Base-by-base conservation (phyloP, 2,329 filamentous ascomycete genomes). In the Aureobasidium sp. region DNA sequence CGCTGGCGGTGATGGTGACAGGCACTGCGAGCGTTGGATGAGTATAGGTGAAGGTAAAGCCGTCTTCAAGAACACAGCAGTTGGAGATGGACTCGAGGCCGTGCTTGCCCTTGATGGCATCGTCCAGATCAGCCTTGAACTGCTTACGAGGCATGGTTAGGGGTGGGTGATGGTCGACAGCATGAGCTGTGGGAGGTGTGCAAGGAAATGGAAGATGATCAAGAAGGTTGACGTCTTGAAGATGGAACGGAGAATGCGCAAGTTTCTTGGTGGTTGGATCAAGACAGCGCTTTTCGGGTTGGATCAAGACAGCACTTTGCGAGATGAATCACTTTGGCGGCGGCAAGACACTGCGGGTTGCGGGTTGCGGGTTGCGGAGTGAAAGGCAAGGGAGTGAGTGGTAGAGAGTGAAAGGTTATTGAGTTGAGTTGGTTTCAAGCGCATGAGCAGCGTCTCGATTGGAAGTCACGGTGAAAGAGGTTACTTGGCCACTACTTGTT, bases 11-110 rank as follows among this genome's bases (percentile, higher is more conserved):
- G 33, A 64, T 59, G 4, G 25, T 55, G 15, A 54, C 49, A 11
- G 61, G 61, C 17, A 38, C 15, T 11, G 27, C 19, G 15, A 64
- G 55, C 6, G 51, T 42, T n/a, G 33, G 17, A 31, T 74, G 73
- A 43, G 68, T 62, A 65, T 80, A 88, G 4, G 73, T 77, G 69
- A 93, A 87, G 15, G 79, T 79, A 60, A 95, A 78, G 70, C 93
- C 87, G 33, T 88, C 86, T 5, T 85, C 83, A 17, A 87, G 87
- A 37, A 77, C 75, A 35, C 74, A 74, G 25, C 95, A 74, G 35
- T 77, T 69, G 50, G 74, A 74, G 50, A 94, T 76, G 51, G 79
- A 74, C 0, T 67, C 67, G 21, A 73, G 68, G 42, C 69, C 67
- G 15, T 67, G 62, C 7, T 71, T 45, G 29, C 29, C 31, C 23